Evolutionary conservation across 768 basidiomycete genomes (phyloP).

Genomic region (Boletus eberwhitei): DNA sequence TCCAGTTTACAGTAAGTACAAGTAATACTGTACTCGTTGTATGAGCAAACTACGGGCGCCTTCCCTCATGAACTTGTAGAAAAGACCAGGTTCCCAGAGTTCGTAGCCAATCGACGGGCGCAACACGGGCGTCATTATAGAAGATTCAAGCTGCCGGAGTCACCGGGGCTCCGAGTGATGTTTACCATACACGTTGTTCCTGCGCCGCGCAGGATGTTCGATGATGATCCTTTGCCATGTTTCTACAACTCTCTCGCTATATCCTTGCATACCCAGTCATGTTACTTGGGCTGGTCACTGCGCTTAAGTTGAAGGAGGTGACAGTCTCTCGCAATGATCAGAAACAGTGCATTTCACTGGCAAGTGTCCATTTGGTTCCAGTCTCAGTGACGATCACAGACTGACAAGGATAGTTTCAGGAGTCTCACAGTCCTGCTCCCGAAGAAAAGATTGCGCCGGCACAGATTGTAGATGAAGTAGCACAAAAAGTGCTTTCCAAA

Average conservation of each 20-base stretch:
- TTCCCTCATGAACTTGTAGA: no score
- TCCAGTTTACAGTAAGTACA: no score
- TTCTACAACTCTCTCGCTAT: constrained; percentile 4
- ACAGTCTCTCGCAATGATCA: neutral
- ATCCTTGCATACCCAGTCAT: constrained; percentile 10
- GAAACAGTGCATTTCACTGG: constrained; percentile 1
- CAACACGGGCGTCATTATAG: no score
- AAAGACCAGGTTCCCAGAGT: no score
- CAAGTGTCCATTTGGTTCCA: neutral
- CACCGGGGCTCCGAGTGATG: no score
- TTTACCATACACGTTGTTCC: neutral
- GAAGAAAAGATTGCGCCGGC: constrained; percentile 7
- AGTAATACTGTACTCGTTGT: no score
- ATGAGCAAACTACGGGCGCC: no score
- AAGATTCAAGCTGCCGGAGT: no score
- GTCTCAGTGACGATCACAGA: neutral
- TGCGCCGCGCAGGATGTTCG: neutral
- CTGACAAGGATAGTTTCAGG: neutral
- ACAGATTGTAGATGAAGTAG: constrained; percentile 17
- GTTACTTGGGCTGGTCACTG: neutral
- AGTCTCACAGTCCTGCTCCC: neutral
- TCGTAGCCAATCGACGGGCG: no score
- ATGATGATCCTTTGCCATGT: neutral
- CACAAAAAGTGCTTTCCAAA: constrained; percentile 13
- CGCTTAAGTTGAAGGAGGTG: constrained; percentile 1